Evolutionary conservation across 345 rosid genomes (phyloP).

Genomic region (Adansonia digitata): DNA sequence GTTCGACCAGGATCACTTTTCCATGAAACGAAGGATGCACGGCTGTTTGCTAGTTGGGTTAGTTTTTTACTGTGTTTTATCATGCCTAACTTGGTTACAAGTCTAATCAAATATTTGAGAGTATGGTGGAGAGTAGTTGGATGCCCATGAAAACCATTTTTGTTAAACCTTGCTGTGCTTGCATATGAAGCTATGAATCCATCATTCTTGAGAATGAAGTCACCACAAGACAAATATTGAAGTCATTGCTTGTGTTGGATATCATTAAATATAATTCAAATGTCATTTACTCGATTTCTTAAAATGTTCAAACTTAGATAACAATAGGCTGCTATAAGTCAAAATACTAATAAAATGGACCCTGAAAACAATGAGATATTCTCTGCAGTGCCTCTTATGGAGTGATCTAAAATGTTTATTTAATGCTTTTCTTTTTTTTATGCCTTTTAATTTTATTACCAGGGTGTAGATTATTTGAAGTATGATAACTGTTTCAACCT

Average conservation of each 20-base stretch:
- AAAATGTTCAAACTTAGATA: neutral
- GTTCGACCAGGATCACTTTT: slow-evolving; percentile 94
- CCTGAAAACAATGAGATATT: no score
- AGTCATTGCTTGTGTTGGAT: slow-evolving; percentile 1
- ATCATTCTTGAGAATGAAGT: neutral
- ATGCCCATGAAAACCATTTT: neutral
- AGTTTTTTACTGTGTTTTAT: no score
- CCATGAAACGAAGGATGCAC: slow-evolving; percentile 81
- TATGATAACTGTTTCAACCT: slow-evolving; percentile 94
- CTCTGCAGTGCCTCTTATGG: no score
- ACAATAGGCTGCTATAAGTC: neutral
- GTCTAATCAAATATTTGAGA: neutral
- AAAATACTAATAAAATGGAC: neutral
- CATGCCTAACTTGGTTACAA: neutral
- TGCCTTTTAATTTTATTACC: slow-evolving; percentile 25
- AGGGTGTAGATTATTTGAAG: slow-evolving; percentile 96
- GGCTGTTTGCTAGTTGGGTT: slow-evolving; percentile 89
- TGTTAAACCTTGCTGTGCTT: neutral
- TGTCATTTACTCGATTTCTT: no score
- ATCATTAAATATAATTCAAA: neutral
- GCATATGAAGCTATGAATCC: neutral
- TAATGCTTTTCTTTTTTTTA: slow-evolving; percentile 11
- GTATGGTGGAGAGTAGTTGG: neutral
- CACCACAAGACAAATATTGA: neutral
- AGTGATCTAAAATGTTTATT: neutral